Percentiles rank a stretch among this genome's conserved stretches.
Conservation (phyloP, 768 basidiomycete species). For the Nevesoporus exiguus region DNA sequence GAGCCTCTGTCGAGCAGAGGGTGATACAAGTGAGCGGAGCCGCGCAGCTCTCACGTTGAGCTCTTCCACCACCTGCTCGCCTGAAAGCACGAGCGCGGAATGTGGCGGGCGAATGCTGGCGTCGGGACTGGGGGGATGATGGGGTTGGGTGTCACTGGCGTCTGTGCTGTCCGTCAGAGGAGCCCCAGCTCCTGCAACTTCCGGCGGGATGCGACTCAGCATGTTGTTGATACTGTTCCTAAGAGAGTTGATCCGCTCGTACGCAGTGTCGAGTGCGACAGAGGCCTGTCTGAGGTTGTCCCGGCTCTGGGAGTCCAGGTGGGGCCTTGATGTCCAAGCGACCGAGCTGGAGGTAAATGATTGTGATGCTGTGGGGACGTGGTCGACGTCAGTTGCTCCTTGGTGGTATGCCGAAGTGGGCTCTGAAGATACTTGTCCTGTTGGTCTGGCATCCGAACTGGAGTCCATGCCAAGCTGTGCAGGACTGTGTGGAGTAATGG, state of each 20-base stretch:
- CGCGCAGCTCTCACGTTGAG: constrained; percentile 28
- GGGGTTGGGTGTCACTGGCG: constrained; percentile 7
- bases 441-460: constrained; percentile 4
- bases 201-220: constrained; percentile 38
- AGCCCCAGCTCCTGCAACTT: constrained; percentile 13
- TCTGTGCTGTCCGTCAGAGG: not conserved
- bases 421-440: constrained; percentile 13
- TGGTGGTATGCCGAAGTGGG: constrained; percentile 12
- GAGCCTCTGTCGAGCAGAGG: constrained; percentile 32
- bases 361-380: constrained; percentile 2
- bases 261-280: constrained; percentile 51
- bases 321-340: constrained; percentile 13
- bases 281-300: constrained; percentile 48
- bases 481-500: not conserved
- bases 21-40: constrained; percentile 28
- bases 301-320: constrained; percentile 28
- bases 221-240: constrained; percentile 49
- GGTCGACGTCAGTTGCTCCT: constrained; percentile 7
- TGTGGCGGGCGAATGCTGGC: constrained; percentile 28
- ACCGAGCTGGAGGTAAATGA: constrained; percentile 6
- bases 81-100: constrained; percentile 30
- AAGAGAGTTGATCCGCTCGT: constrained; percentile 52
- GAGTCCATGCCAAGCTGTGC: constrained; percentile 21
- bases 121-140: constrained; percentile 15
- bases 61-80: constrained; percentile 24